These are phyloP conservation scores for Nelumbo lutea DNA, from an alignment of 164 flowering plant genomes.

Conservation along the genomic window DNA sequence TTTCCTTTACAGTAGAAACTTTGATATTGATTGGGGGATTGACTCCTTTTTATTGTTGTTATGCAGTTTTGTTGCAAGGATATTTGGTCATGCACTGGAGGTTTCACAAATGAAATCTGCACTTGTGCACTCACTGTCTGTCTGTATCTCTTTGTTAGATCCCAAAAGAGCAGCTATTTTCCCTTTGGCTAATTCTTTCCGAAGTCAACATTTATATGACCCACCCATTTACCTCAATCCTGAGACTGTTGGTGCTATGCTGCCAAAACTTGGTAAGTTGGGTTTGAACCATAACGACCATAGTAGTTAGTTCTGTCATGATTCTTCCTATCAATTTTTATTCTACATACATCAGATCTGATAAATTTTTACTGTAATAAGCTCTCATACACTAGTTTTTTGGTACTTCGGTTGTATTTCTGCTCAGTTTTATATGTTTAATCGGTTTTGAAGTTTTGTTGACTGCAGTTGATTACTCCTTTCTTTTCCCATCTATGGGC, in stretches of 20 bases:
- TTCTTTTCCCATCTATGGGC: no score
- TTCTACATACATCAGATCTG: neutral
- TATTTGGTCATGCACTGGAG: constrained; percentile 83
- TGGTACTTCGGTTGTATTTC: neutral
- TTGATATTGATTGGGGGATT: constrained; percentile 1
- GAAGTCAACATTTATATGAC: constrained; percentile 78
- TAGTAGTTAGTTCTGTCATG: neutral
- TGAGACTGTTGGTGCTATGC: constrained; percentile 85
- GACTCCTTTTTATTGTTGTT: neutral
- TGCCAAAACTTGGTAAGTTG: constrained; percentile 82
- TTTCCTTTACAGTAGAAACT: neutral
- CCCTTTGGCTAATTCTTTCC: constrained; percentile 50
- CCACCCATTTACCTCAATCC: constrained; percentile 56
- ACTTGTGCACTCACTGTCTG: constrained; percentile 83
- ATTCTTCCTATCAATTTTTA: neutral
- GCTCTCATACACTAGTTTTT: neutral
- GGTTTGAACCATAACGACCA: neutral
- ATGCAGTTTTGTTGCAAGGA: constrained; percentile 78
- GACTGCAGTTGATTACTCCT: no score
- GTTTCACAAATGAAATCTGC: constrained; percentile 70
- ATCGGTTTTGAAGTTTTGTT: no score
- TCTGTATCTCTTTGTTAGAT: constrained; percentile 89
- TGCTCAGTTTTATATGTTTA: no score
- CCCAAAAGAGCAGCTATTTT: constrained; percentile 66
- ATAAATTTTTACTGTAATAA: neutral